Evolutionary conservation across 192 early-diverging fungal species (phyloP), one percentile per base, ranked within the genome.

Genomic region (Phycomyces blakesleeanus): DNA sequence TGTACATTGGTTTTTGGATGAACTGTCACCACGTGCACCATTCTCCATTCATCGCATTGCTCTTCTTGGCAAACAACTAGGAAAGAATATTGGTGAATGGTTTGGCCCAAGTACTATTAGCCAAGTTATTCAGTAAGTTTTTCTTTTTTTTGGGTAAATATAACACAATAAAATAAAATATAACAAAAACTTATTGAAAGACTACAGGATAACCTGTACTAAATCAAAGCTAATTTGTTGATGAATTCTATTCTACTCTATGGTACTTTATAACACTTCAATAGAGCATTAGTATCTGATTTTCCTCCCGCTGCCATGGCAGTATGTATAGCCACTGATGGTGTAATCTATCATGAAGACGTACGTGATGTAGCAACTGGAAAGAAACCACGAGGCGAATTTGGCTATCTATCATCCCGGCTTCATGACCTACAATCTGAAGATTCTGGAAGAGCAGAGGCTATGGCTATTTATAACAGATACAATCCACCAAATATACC

Each of bases 1-100:
- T 25, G 51, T 66, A 10, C 64, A 75, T 41, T 88, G 85, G 84
- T 97, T 98, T 55, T 66, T 94, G 51, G 96, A 98, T 66, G 81
- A 87, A 40, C 81, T 88, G 61, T 78, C 78, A 14, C 64, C 75
- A 29, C 66, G 75, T 49, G 89, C 87, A 24, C 81, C 89, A 0
- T 96, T 95, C 60, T 96, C 95, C n/a, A 91, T 98, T 16, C 97
- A 98, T 53, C 78, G 86, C 27, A 92, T 98, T 66, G 93, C 93
- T 6, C 72, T 89, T 20, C 73, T 89, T 6, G 97, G 95, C 12
- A 81, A 81, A 55, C 87, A 91, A 70, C 81, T 86, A 50, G 94
- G 88, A 38, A 96, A 95, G 66, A 83, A 89, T 34, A 91, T 98
- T 69, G 97, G 97, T 24, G 85, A 96, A 74, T 99, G 97, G 95